Conservation (phyloP, 805 yeast genomes). For the Sugiyamaella mastotermitis region DNA sequence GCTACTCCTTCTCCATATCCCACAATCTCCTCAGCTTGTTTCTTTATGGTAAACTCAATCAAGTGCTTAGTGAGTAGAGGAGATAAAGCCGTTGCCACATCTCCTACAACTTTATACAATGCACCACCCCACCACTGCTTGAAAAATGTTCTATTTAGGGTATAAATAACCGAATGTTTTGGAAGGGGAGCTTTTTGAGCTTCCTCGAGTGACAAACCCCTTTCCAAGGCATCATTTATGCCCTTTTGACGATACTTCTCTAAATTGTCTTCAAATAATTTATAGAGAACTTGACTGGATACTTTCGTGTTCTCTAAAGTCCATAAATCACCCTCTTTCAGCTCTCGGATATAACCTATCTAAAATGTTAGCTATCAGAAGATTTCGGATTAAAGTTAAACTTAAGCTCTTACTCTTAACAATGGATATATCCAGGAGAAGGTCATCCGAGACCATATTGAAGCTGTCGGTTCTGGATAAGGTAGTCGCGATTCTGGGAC, state of each 20-base stretch:
- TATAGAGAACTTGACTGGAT: constrained; percentile 32
- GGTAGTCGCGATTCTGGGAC: constrained; percentile 17
- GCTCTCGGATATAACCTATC: constrained; percentile 58
- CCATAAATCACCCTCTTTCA: constrained; percentile 53
- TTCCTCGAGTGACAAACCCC: constrained; percentile 40
- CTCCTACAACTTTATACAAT: constrained; percentile 27
- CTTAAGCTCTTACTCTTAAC: constrained; percentile 16
- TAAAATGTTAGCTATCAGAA: no score
- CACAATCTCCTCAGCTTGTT: constrained; percentile 34
- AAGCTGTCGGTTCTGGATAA: constrained; percentile 20
- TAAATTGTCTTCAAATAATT: constrained; percentile 30
- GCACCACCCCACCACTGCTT: constrained; percentile 33
- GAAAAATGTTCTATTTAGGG: constrained; percentile 34
- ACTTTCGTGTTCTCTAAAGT: constrained; percentile 33
- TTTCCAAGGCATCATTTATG: constrained; percentile 22
- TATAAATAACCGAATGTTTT: constrained; percentile 23
- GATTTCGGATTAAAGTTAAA: constrained; percentile 1
- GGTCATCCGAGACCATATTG: constrained; percentile 13
- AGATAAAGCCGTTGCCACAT: constrained; percentile 41
- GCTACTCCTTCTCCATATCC: constrained; percentile 61
- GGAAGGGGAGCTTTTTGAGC: constrained; percentile 17
- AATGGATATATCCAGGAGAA: constrained; percentile 22
- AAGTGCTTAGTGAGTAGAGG: constrained; percentile 64
- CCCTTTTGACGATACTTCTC: constrained; percentile 26
- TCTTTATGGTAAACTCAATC: constrained; percentile 55